Evolutionary conservation across 2,329 filamentous ascomycete genomes (phyloP), one percentile per base, ranked within the genome.

Genomic region (Exophiala spinifera): DNA sequence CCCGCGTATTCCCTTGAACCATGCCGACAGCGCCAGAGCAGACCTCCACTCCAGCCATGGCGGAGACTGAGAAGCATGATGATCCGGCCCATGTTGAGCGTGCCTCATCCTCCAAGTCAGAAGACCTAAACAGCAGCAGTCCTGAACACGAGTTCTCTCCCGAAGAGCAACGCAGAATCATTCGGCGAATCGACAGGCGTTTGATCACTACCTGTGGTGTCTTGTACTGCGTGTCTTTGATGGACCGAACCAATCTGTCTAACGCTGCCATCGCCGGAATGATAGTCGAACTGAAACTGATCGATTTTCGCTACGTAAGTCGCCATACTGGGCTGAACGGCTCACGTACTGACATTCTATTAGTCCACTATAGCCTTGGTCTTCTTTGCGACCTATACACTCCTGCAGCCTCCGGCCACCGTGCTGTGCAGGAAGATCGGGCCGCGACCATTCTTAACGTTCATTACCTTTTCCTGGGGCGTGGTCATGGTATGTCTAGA

Each of bases 161-260:
- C 0, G 70, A 75, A n/a, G 84, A 92, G 70, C 81, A 87, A 71
- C 80, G 75, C 66, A 79, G 73, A 40, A 88, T 94, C 64, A 82
- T 90, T 40, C 77, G 79, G 52, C 81, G 83, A 11, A 76, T 94
- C 62, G 89, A 95, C 69, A 73, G 76, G 25, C 81, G 85, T 1
- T 73, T 88, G 3, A 80, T 87, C 37, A 66, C 79, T 3, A 84
- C 79, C 1, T 80, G 83, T 3, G 85, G 85, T 17, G 66, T 79
- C 60, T 79, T 90, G 72, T 91, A 91, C 70, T 89, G 86, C 67
- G 77, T 89, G 63, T 86, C 81, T 60, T 73, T 92, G 55, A 88
- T 92, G 83, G 89, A 94, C 66, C 78, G 89, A 28, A 89, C 86
- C 1, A 92, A 92, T 69, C 72, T 91, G 67, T 82, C 82, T n/a